Conservation (phyloP, 345 rosid species). For the Populus euphratica region DNA sequence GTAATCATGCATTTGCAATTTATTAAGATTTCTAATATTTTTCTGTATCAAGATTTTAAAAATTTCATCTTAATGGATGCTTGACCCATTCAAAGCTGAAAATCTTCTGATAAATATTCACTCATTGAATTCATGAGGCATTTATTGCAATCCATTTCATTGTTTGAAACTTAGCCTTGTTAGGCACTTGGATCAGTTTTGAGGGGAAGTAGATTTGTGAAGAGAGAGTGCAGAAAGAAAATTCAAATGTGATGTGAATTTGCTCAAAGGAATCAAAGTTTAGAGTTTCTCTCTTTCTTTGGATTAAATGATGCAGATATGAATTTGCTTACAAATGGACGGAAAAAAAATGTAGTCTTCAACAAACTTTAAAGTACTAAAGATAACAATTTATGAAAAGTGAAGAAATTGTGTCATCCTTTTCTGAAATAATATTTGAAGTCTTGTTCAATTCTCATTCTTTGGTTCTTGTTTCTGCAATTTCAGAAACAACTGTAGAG, state of each 20-base stretch:
- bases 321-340: neutral
- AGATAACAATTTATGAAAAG: neutral
- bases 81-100: neutral
- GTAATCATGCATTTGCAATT: neutral
- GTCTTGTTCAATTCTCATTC: neutral
- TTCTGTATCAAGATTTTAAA: neutral
- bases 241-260: neutral
- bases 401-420: neutral
- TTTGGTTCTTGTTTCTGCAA: neutral
- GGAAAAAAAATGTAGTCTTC: neutral
- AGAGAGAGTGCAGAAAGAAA: neutral
- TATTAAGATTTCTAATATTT: neutral
- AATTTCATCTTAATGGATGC: neutral
- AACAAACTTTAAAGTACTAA: neutral
- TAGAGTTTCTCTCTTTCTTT: neutral
- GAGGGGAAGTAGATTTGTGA: neutral
- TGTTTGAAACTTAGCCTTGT: neutral
- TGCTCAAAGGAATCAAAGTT: neutral
- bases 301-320: neutral
- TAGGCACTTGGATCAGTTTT: neutral
- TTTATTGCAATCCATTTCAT: neutral
- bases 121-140: neutral
- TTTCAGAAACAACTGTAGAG: constrained; percentile 87
- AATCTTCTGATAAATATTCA: neutral
- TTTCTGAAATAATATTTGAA: neutral